Evolutionary conservation across 2,329 filamentous ascomycete species (phyloP).

Genomic region (Blastomyces parvus): DNA sequence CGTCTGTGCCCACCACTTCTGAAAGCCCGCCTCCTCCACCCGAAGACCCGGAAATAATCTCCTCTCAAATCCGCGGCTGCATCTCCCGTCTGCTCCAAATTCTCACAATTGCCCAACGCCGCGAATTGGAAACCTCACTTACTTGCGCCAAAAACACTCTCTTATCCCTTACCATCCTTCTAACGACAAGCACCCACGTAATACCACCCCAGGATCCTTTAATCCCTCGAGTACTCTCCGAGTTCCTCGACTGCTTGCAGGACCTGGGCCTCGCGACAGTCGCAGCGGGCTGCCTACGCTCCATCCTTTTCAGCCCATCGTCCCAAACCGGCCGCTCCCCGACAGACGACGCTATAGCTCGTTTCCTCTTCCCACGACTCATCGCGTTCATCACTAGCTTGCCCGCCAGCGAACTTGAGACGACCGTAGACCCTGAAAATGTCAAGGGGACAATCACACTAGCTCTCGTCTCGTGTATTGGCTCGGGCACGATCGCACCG

Average conservation of each 20-base stretch:
- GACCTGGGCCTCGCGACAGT: constrained; percentile 60
- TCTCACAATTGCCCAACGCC: constrained; percentile 39
- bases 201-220: constrained; percentile 67
- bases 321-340: constrained; percentile 35
- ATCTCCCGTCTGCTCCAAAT: constrained; percentile 75
- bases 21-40: constrained; percentile 21
- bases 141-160: constrained; percentile 89
- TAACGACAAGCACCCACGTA: constrained; percentile 67
- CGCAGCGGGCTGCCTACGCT: constrained; percentile 79
- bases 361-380: constrained; percentile 64
- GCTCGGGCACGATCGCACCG: constrained; percentile 28
- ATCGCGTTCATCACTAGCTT: constrained; percentile 59
- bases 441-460: constrained; percentile 62
- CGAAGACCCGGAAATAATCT: constrained; percentile 38
- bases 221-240: constrained; percentile 63
- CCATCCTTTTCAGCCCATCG: constrained; percentile 58
- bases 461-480: constrained; percentile 64
- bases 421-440: constrained; percentile 58
- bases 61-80: constrained; percentile 71
- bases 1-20: neutral
- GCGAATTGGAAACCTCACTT: constrained; percentile 60
- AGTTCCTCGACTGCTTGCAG: constrained; percentile 71
- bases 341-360: constrained; percentile 63
- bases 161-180: constrained; percentile 75
- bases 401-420: constrained; percentile 50